Base-by-base conservation (phyloP, 148 eudicot species). In the Fagopyrum homotropicum region DNA sequence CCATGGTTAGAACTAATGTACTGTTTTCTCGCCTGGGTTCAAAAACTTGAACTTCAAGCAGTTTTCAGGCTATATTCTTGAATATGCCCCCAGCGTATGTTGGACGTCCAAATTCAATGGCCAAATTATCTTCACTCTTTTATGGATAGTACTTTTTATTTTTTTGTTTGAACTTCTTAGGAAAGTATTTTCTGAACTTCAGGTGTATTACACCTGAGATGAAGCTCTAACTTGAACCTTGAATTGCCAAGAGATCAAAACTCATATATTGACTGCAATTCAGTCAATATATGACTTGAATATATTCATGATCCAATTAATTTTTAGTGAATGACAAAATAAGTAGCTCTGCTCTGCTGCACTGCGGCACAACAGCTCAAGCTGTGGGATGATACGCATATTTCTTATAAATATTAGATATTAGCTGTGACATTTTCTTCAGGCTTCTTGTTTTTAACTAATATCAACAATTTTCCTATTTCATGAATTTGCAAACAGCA, bases 401-500 rank as follows among this genome's bases (percentile, higher is more conserved):
- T 63, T 4, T 40, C 40, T 6, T 66, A 66, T 40, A 40, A 35
- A 4, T 30, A 30, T 64, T 12, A 63, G 69, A 29, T 35, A 63
- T 35, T 35, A 30, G 35, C 11, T 10, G 71, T 35, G 71, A 40
- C 71, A 66, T 66, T 66, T 4, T 5, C 19, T 14, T 5, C 17
- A 43, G 47, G 40, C 45, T 15, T 66, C 69, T 35, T 66, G 46
- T 14, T 35, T 35, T 6, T 11, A 14, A 66, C 47, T 66, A 59
- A 55, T 66, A 59, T 47, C 77, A 45, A 69, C 68, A 59, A 59
- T 69, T 76, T 44, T 63, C 59, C 63, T 49, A 61, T 66, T 52
- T 26, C 51, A 30, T 77, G 40, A 63, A 78, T 75, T 75, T 69
- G 54, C 40, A 77, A 60, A 54, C 90, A 89, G 93, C 93, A 89